A percentile compares a stretch with the other conserved stretches of the same genome.
These are phyloP conservation scores for Chaetothyriales sp. DNA, from an alignment of 2,329 filamentous ascomycete species.

Conservation along the genomic window DNA sequence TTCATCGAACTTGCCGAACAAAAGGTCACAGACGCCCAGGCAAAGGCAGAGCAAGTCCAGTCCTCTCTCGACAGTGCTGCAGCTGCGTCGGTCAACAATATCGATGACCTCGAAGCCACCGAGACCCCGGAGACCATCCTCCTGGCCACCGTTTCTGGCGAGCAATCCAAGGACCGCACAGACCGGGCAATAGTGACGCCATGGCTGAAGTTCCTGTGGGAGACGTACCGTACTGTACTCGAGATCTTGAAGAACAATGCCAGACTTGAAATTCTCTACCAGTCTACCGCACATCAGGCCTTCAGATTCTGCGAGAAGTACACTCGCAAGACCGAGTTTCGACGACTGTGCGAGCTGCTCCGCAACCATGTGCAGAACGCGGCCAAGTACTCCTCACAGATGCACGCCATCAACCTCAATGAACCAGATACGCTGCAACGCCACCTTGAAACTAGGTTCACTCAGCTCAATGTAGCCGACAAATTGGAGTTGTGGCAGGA, in stretches of 20 bases:
- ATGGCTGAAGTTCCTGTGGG: conserved; percentile 99
- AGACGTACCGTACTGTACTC: conserved; percentile 94
- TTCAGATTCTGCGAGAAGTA: conserved; percentile 99
- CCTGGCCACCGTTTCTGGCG: conserved; percentile 90
- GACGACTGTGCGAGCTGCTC: conserved; percentile 91
- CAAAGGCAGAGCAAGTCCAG: conserved; percentile 91
- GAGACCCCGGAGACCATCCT: conserved; percentile 98
- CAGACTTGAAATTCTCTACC: conserved; percentile 91
- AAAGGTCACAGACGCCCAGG: conserved; percentile 90
- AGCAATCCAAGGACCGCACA: conserved; percentile 93
- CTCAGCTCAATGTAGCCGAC: conserved; percentile 94
- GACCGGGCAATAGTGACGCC: conserved; percentile 96
- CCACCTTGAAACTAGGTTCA: conserved; percentile 93
- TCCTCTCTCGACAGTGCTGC: conserved; percentile 65
- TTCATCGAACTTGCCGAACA: conserved; percentile 95
- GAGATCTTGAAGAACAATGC: conserved; percentile 99
- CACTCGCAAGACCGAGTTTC: conserved; percentile 97
- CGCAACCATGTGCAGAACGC: conserved; percentile 98
- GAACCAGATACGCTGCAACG: conserved; percentile 95
- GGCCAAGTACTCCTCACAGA: conserved; percentile 96
- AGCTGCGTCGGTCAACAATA: conserved; percentile 46
- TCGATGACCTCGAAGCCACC: conserved; percentile 84
- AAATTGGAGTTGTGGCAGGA: conserved; percentile 98
- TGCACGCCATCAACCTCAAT: conserved; percentile 98
- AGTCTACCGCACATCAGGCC: conserved; percentile 92